Conservation (phyloP, 495 filamentous ascomycete genomes). For the Penicillium waksmanii region DNA sequence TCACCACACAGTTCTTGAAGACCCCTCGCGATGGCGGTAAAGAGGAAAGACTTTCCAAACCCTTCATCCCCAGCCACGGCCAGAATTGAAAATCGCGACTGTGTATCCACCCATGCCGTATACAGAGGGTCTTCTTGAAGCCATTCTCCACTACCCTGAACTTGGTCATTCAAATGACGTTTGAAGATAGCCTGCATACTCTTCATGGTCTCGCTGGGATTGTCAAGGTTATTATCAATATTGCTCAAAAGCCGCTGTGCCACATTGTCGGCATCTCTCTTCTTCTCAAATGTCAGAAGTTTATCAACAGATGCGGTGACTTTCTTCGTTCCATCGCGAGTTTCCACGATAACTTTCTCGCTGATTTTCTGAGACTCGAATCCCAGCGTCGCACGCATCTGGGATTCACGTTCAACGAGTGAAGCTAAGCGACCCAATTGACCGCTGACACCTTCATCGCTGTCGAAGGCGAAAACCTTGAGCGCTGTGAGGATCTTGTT, state of each 20-base stretch:
- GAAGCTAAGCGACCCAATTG: constrained; percentile 22
- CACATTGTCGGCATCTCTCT: constrained; percentile 19
- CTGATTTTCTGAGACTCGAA: constrained; percentile 26
- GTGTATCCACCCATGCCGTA: constrained; percentile 1
- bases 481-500: constrained; percentile 31
- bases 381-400: constrained; percentile 28
- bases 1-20: constrained; percentile 12
- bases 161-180: constrained; percentile 12
- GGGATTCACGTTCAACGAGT: constrained; percentile 27
- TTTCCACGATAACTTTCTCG: constrained; percentile 18
- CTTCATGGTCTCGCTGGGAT: constrained; percentile 18
- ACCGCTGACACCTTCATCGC: constrained; percentile 30
- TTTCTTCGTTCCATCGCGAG: constrained; percentile 19
- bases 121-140: constrained; percentile 15
- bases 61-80: constrained; percentile 24
- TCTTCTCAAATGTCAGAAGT: constrained; percentile 17
- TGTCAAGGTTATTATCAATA: constrained; percentile 20
- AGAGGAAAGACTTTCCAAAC: constrained; percentile 26
- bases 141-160: constrained; percentile 22
- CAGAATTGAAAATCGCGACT: constrained; percentile 10
- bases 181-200: constrained; percentile 6
- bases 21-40: constrained; percentile 13
- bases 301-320: constrained; percentile 20
- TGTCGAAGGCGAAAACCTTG: constrained; percentile 31
- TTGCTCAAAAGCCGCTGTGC: constrained; percentile 6